Base-by-base conservation (phyloP, 169 alveolate species). In the Eimeria brunetti region DNA sequence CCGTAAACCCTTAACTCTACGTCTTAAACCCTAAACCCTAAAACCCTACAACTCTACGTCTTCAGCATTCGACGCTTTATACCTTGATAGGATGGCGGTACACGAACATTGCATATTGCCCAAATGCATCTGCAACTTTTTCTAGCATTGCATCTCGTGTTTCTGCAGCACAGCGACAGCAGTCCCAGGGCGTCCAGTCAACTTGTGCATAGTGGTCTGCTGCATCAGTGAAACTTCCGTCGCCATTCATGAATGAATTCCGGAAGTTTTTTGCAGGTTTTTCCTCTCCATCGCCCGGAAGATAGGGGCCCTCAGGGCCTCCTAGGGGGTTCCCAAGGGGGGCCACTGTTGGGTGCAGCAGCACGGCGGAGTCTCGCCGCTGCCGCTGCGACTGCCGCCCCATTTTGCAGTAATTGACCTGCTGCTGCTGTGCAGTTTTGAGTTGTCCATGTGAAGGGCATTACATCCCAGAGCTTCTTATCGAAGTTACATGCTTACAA, bases 21-120 rank as follows among this genome's bases (percentile, higher is more conserved):
- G 11, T 51, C 81, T 51, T 71, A 20, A 69, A 9, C 51, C 27
- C 81, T 71, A 24, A 7, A 12, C 53, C 53, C 81, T 12, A 12
- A 6, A 58, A 18, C 67, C 67, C 33, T 41, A 20, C 22, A 1
- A 1, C 53, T 30, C 60, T 14, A 38, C 38, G 14, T 56, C 81
- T 56, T 36, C 11, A 14, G 6, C 9, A 71, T 1, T 33, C 53
- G 16, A 18, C 53, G 27, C 33, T 20, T 11, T 89, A 36, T 64
- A 92, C 96, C 91, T 44, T 58, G 58, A 60, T n/a, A 18, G 96
- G 96, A 14, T 81, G 96, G 30, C 38, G 78, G 93, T 92, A 92
- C 44, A 92, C 96, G 27, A 92, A 30, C 1, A 92, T 64, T 4
- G 96, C 89, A 51, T 92, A 92, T 33, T 78, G 44, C 20, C 88